Base-by-base conservation (phyloP, 2,329 filamentous ascomycete species). In the Nigrospora osmanthi region DNA sequence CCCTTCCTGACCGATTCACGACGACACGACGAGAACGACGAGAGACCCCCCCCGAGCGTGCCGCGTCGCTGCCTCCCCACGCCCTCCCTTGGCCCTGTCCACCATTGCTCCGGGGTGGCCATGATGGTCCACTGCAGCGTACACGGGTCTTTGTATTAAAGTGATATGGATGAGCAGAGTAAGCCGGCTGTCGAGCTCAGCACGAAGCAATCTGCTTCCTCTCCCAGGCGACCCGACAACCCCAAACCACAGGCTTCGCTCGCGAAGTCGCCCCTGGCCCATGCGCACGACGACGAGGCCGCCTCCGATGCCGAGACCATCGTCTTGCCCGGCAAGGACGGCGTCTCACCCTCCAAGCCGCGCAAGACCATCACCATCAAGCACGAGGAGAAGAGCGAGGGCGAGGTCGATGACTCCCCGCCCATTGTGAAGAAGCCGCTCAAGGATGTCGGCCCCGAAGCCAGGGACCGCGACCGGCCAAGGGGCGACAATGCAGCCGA, bases 241-340 rank as follows among this genome's bases (percentile, higher is more conserved):
- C n/a, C 34, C 31, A 41, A 41, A 33, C 40, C 40, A 7, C 40
- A 23, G 34, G 34, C 15, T n/a, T 14, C 34, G 6, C 13, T 16
- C 15, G 34, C 34, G 34, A 35, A 35, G 15, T 16, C 34, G 34
- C 34, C 34, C 15, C 9, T 35, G 34, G 34, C 35, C 11, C 58
- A 57, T 42, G 57, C 64, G 16, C 58, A 63, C 42, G 69, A 75
- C 45, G 69, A 72, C 38, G 66, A 70, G 49, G 62, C 55, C 44
- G 80, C 83, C 54, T 87, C 83, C 1, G 83, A 87, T 57, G 82
- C 83, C 40, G 83, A 87, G 65, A 87, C 83, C 13, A 83, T 86
- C 49, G 81, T 87, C 33, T 62, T 85, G 32, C 74, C 80, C 11
- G 79, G 78, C 28, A 84, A 83, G 57, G 76, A 83, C 58, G 78